Base-by-base conservation (phyloP, 495 filamentous ascomycete genomes). In the Penicillium longicatenatum region DNA sequence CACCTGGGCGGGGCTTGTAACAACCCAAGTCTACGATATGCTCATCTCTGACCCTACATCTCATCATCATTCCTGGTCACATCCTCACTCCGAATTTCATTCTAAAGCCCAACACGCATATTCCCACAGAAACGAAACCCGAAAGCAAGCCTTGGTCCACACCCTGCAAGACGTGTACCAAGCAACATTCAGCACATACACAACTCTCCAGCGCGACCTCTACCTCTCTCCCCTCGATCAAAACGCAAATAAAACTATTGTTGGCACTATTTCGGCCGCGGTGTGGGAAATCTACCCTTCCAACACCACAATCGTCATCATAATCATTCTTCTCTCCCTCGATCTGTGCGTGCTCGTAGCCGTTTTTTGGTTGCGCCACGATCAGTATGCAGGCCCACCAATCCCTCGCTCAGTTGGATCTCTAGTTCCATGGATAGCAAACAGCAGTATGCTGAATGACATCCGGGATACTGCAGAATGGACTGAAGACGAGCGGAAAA, bases 321-420 rank as follows among this genome's bases (percentile, higher is more conserved):
- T 68, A 3, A 62, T 68, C 14, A 30, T 55, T n/a, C 39, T 70
- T 6, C 24, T 70, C 1, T 60, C 60, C 5, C 6, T 70, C n/a
- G 68, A 70, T 24, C 30, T 64, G 19, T 17, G 54, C 16, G 54
- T 58, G 0, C 39, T 71, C 0, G 51, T 62, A 5, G 21, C 29
- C 3, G 64, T 69, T 12, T 71, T 71, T 26, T 30, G 43, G 30
- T 16, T 54, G 1, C 58, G 62, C 16, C 58, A 56, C 35, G 52
- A 33, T 8, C 55, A 55, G 21, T 69, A 60, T 24, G 29, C 57
- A n/a, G 69, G 54, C 2, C 64, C 60, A 0, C 69, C 57, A 0
- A 54, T 67, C 12, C 69, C 69, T 0, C 59, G 52, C 12, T 61
- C 66, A 0, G 52, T 67, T 30, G 69, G 69, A 0, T 59, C 66